A percentile compares a stretch with the other conserved stretches of the same genome.
Conservation (phyloP, 371 early-diverging fungal species). For the Zopfochytrium polystomum region DNA sequence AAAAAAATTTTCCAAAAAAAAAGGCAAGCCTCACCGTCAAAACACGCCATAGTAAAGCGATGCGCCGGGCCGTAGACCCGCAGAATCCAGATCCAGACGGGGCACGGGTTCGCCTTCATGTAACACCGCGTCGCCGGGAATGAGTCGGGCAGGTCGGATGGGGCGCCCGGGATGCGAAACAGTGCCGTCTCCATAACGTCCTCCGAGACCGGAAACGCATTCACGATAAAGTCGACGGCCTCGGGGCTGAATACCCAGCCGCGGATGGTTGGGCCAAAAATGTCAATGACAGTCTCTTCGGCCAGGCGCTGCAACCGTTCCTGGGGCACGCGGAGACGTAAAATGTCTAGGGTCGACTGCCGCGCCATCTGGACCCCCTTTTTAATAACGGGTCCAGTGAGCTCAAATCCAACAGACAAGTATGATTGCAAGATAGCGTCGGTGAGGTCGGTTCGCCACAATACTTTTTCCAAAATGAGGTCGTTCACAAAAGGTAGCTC, state of each 20-base stretch:
- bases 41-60: constrained; percentile 42
- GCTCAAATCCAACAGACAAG: constrained; percentile 36
- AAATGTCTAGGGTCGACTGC: constrained; percentile 27
- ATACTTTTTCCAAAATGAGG: constrained; percentile 40
- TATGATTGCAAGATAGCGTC: constrained; percentile 27
- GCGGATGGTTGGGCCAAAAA: constrained; percentile 43
- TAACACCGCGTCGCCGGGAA: constrained; percentile 47
- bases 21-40: constrained; percentile 30
- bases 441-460: constrained; percentile 39
- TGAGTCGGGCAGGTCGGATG: constrained; percentile 26
- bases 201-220: constrained; percentile 30
- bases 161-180: constrained; percentile 28
- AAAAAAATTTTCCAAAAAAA: not conserved
- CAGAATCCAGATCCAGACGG: constrained; percentile 45
- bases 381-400: constrained; percentile 32
- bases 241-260: constrained; percentile 38
- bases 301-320: constrained; percentile 26
- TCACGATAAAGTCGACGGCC: constrained; percentile 32
- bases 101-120: constrained; percentile 37
- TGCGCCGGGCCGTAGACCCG: constrained; percentile 40
- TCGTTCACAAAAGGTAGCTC: constrained; percentile 36
- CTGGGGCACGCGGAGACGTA: constrained; percentile 15
- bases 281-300: constrained; percentile 38
- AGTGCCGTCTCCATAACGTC: constrained; percentile 32
- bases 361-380: constrained; percentile 38